A percentile compares a stretch with the other conserved stretches of the same genome.
Evolutionary conservation across 805 yeast species (phyloP).

Genomic region (Ogataea corticis): DNA sequence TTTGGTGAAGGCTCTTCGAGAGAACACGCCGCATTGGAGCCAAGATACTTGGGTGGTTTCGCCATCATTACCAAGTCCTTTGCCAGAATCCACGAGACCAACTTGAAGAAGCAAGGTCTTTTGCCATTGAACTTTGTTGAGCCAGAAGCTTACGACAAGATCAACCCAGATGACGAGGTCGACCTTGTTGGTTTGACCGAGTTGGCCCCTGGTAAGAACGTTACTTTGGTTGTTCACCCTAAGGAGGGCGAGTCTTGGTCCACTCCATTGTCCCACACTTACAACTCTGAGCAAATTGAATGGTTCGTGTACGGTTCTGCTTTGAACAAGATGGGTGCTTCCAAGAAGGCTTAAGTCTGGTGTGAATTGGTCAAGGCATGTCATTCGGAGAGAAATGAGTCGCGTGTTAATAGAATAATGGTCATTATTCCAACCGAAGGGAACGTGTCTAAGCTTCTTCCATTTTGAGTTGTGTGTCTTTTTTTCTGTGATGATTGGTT

Average conservation of each 20-base stretch:
- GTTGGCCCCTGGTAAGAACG: slow-evolving; percentile 90
- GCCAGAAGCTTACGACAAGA: slow-evolving; percentile 89
- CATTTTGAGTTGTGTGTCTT: neutral
- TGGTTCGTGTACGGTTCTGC: slow-evolving; percentile 99
- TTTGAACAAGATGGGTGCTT: slow-evolving; percentile 77
- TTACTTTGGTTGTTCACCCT: slow-evolving; percentile 74
- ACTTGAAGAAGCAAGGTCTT: slow-evolving; percentile 99
- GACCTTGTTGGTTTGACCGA: slow-evolving; percentile 82
- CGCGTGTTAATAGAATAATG: slow-evolving; percentile 18
- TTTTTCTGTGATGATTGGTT: slow-evolving; percentile 5
- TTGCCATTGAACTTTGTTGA: slow-evolving; percentile 93
- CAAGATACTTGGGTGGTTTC: slow-evolving; percentile 98
- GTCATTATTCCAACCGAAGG: slow-evolving; percentile 3
- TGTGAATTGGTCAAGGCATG: neutral
- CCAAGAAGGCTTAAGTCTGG: slow-evolving; percentile 19
- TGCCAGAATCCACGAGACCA: slow-evolving; percentile 99
- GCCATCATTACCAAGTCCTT: slow-evolving; percentile 97
- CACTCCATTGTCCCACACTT: slow-evolving; percentile 91
- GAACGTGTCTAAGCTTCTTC: neutral
- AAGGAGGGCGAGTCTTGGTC: slow-evolving; percentile 83
- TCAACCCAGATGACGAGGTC: slow-evolving; percentile 85
- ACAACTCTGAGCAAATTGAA: slow-evolving; percentile 94
- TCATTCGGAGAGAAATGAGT: neutral
- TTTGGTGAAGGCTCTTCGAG: slow-evolving; percentile 99
- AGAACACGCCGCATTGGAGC: slow-evolving; percentile 99